phyloP scores from a whole-genome alignment of 164 flowering plant species.

The Houttuynia cordata region DNA sequence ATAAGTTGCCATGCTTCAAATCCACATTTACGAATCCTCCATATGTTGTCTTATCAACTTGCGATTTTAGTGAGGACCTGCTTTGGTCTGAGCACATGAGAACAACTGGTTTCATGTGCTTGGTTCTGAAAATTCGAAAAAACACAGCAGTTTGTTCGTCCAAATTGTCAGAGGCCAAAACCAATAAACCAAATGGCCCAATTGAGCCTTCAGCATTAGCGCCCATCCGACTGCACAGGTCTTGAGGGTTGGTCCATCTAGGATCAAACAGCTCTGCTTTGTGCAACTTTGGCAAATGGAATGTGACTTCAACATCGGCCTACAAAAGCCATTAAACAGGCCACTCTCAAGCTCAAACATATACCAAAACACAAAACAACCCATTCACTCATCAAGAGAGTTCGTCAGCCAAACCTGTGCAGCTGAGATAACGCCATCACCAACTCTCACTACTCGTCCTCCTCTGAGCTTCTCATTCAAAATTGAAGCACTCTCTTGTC shows the following conservation, averaged over 20 bases:
- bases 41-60: slow-evolving; percentile 55
- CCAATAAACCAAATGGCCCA: slow-evolving; percentile 83
- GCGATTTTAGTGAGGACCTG: slow-evolving; percentile 34
- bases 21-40: slow-evolving; percentile 80
- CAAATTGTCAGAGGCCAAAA: slow-evolving; percentile 50
- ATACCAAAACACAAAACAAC: neutral
- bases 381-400: neutral
- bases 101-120: slow-evolving; percentile 34
- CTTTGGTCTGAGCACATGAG: slow-evolving; percentile 87
- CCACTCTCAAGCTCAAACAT: neutral
- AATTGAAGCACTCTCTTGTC: slow-evolving; percentile 22
- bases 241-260: slow-evolving; percentile 43
- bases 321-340: slow-evolving; percentile 5
- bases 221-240: slow-evolving; percentile 49
- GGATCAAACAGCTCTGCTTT: slow-evolving; percentile 66
- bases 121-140: slow-evolving; percentile 58
- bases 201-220: slow-evolving; percentile 55
- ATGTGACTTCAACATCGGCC: slow-evolving; percentile 74
- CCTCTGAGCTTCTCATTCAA: slow-evolving; percentile 15
- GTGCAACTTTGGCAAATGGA: slow-evolving; percentile 36
- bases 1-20: slow-evolving; percentile 35
- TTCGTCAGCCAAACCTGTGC: slow-evolving; percentile 44
- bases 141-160: slow-evolving; percentile 72
- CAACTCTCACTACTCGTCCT: slow-evolving; percentile 31
- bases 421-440: slow-evolving; percentile 51